phyloP scores from a whole-genome alignment of 495 filamentous ascomycete genomes.

The Neurospora hispaniola region DNA sequence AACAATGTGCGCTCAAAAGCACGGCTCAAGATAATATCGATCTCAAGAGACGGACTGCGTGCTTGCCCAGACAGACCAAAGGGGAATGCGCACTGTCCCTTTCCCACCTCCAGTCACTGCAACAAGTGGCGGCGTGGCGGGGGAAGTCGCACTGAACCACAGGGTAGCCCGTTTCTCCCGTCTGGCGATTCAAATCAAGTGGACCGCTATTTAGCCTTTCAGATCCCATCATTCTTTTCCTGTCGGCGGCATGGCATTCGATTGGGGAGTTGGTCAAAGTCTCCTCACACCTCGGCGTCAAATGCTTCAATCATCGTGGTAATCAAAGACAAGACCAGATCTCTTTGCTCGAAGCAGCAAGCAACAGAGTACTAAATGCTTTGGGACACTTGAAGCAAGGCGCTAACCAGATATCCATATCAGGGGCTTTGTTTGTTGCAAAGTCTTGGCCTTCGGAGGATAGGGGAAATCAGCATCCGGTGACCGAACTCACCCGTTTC shows the following conservation, averaged over 20 bases:
- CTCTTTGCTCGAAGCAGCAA: not conserved
- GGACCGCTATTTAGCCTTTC: not conserved
- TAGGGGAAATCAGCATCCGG: not conserved
- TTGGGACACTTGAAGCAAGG: not conserved
- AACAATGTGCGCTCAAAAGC: not conserved
- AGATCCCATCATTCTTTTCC: not conserved
- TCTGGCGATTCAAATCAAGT: not conserved
- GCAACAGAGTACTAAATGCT: not conserved
- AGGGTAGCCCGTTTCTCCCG: not conserved
- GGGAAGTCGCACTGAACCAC: not conserved
- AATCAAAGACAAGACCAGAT: not conserved
- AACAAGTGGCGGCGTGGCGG: not conserved
- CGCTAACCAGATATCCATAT: not conserved
- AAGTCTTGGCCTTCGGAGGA: not conserved
- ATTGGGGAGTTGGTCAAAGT: not conserved
- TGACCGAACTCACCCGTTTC: not conserved
- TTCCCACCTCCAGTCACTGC: not conserved
- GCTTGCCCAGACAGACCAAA: not conserved
- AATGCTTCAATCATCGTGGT: not conserved
- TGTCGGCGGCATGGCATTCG: not conserved
- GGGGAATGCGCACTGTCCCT: not conserved
- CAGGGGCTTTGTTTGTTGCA: not conserved
- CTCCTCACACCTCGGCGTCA: not conserved
- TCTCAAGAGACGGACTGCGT: not conserved
- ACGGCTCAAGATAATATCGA: not conserved